phyloP scores from a whole-genome alignment of 2,329 filamentous ascomycete genomes.

The Parascedosporium putredinis region DNA sequence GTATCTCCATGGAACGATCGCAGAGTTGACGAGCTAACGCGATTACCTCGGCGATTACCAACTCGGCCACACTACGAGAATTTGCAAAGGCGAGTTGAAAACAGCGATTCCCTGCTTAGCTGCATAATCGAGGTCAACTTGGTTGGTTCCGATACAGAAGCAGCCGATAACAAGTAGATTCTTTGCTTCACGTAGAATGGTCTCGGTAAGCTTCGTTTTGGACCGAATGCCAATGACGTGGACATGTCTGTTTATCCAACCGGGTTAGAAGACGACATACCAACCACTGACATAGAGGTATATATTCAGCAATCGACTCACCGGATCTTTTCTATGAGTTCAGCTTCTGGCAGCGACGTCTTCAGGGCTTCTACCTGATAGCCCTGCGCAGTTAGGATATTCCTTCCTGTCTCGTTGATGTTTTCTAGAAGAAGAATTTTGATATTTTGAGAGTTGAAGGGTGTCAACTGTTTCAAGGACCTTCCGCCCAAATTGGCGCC shows the following conservation, averaged over 20 bases:
- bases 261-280: slow-evolving; percentile 3
- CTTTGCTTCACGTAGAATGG: slow-evolving; percentile 78
- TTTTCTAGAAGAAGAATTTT: slow-evolving; percentile 95
- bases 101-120: slow-evolving; percentile 83
- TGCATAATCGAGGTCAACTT: slow-evolving; percentile 78
- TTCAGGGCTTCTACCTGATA: slow-evolving; percentile 95
- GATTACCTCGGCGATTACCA: slow-evolving; percentile 93
- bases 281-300: slow-evolving; percentile 6
- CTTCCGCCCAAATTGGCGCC: slow-evolving; percentile 26
- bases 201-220: slow-evolving; percentile 87
- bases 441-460: slow-evolving; percentile 90
- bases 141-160: slow-evolving; percentile 98
- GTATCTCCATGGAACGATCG: slow-evolving; percentile 89
- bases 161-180: slow-evolving; percentile 93
- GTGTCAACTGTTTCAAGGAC: slow-evolving; percentile 70
- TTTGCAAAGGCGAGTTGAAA: slow-evolving; percentile 99
- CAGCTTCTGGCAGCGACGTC: slow-evolving; percentile 77
- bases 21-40: slow-evolving; percentile 80
- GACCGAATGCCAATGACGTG: slow-evolving; percentile 97
- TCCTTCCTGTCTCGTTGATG: slow-evolving; percentile 80
- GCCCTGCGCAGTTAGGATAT: slow-evolving; percentile 74
- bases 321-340: slow-evolving; percentile 95
- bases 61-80: slow-evolving; percentile 89
- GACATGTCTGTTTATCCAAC: slow-evolving; percentile 55
- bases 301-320: slow-evolving; percentile 29